Evolutionary conservation across 306 rosid species (phyloP), one percentile per base, ranked within the genome.

Genomic region (Glycyrrhiza uralensis): DNA sequence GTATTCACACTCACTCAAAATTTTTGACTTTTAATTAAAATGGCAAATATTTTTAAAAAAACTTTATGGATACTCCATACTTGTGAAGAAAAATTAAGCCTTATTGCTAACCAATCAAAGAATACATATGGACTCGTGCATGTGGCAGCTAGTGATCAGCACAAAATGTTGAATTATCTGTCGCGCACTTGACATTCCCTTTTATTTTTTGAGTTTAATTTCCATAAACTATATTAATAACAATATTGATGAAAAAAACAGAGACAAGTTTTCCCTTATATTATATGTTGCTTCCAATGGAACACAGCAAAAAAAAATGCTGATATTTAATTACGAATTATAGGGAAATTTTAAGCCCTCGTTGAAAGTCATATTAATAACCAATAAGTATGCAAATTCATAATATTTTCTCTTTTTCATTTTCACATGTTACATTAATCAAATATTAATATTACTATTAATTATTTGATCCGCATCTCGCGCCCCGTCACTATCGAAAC

Each of bases 401-500:
- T n/a, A n/a, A n/a, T n/a, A n/a, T n/a, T n/a, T n/a, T n/a, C n/a
- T n/a, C n/a, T n/a, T n/a, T n/a, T n/a, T n/a, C n/a, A n/a, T n/a
- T n/a, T n/a, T n/a, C n/a, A n/a, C n/a, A 44, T 9, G 12, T 17
- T 50, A 39, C 11, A 19, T n/a, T n/a, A n/a, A n/a, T n/a, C n/a
- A n/a, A n/a, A n/a, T n/a, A n/a, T n/a, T n/a, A n/a, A n/a, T n/a
- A n/a, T n/a, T n/a, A n/a, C n/a, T n/a, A n/a, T n/a, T n/a, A n/a
- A n/a, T n/a, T n/a, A 18, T 55, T 79, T 23, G 74, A 56, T 65
- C 78, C 64, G 69, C 44, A 59, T 19, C 41, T 30, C 4, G 14
- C 35, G 69, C 36, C 46, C 11, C 38, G 64, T 80, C 77, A 20
- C 55, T 33, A n/a, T 80, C 80, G 2, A 67, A 76, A 67, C 75